Base-by-base conservation (phyloP, 306 rosid genomes). In the Inga oerstediana region DNA sequence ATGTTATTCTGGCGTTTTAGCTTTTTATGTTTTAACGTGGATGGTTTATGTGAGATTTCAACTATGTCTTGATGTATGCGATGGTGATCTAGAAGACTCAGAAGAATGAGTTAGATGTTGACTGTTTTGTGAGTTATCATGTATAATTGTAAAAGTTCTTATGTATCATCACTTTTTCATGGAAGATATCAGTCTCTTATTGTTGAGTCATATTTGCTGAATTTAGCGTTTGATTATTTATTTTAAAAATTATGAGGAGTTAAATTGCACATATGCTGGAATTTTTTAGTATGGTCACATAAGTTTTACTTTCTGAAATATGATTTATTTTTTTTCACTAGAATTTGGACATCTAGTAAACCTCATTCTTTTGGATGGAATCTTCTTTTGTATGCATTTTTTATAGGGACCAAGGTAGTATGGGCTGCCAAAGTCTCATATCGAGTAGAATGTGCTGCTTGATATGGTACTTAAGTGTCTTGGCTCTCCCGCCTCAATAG, bases 81-180 rank as follows among this genome's bases (percentile, higher is more conserved):
- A 43, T 30, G 48, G 54, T 35, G 30, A 51, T 30, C 30, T 27
- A 52, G 72, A 84, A 79, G 19, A 78, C 20, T 80, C 79, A 41
- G 78, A 73, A 66, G 54, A 12, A 64, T 5, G 20, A 67, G 41
- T 68, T 78, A 22, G 39, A 77, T 84, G 67, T 68, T 66, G 32
- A 73, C 20, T 73, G 41, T 80, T 76, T 49, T 17, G 15, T 43
- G 75, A 67, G 69, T 64, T 80, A 79, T 27, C 46, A 15, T 48
- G 44, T 75, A 45, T 75, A 49, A 43, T 68, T 82, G 58, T 49
- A 27, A 76, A 76, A 75, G 19, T 34, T 12, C 46, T 48, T 69
- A 10, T 22, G 52, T 58, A 46, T 51, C 52, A 67, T 86, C 81
- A 15, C 19, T 81, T 76, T 81, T 80, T 78, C 75, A 12, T 48